Base-by-base conservation (phyloP, 179 eudicot genomes). In the Nepenthes alata region DNA sequence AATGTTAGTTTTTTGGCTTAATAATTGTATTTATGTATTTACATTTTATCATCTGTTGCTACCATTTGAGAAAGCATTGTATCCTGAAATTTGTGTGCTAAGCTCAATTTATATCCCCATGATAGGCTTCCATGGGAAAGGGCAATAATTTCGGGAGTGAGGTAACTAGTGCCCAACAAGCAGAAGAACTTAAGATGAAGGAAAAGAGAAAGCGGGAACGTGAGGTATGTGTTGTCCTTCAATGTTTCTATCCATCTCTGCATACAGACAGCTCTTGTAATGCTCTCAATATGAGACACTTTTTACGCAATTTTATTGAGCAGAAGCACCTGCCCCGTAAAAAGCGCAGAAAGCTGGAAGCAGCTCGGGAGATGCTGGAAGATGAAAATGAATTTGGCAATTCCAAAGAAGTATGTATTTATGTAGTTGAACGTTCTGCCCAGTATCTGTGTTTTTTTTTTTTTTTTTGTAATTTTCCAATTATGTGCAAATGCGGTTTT, bases 251-350 rank as follows among this genome's bases (percentile, higher is more conserved):
- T 34, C 58, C 14, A 4, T 6, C 55, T 52, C 6, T 52, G 5
- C 16, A 35, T 5, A 34, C 8, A 5, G 37, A 3, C 25, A 11
- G 11, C 12, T 9, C 10, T 48, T 48, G 13, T 14, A 15, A 10
- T 34, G 14, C 14, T 41, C 1, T 55, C 11, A 47, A 44, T 14
- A 11, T 57, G 12, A 47, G 35, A 57, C 11, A 38, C 36, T 41
- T 10, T 12, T 35, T 13, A 49, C 38, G 50, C 60, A 25, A 12
- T 70, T 58, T 11, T 83, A 47, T 60, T 47, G 56, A 60, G 35
- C 77, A 93, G 98, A 89, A 85, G 80, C 80, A 87, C 64, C 65
- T 93, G 70, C 98, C 98, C 11, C 79, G 96, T 63, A 93, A 87
- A 80, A 78, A 87, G 63, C 83, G 98, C 65, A 89, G 98, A 78